These are phyloP conservation scores for Pseudogymnoascus sp. DNA, from an alignment of 2,329 filamentous ascomycete species.

Conservation along the genomic window DNA sequence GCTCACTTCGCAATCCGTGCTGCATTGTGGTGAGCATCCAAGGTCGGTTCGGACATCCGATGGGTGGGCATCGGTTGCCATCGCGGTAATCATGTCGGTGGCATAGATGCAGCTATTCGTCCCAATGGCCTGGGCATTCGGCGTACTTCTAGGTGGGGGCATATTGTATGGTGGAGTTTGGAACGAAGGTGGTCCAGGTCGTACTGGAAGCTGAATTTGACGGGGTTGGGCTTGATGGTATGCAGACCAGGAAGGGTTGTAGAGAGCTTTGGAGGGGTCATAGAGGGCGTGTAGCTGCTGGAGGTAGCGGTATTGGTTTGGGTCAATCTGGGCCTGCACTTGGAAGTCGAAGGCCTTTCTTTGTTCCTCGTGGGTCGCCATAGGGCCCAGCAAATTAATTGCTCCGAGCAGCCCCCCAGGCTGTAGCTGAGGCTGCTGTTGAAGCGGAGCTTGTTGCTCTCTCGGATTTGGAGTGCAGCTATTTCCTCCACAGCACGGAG, in stretches of 20 bases:
- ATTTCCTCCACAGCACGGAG: neutral
- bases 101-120: constrained; percentile 31
- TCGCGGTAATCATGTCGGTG: constrained; percentile 36
- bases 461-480: neutral
- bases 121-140: neutral
- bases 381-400: neutral
- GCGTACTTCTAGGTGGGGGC: neutral
- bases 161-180: neutral
- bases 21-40: constrained; percentile 27
- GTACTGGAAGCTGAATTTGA: neutral
- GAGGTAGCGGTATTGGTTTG: neutral
- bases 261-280: neutral
- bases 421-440: neutral
- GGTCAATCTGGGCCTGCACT: neutral
- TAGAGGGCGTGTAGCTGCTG: neutral
- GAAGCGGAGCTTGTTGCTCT: neutral
- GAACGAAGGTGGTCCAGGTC: neutral
- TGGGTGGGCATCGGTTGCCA: constrained; percentile 31
- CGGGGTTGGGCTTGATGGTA: neutral
- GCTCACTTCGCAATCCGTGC: constrained; percentile 34
- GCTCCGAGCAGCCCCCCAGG: neutral
- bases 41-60: constrained; percentile 32
- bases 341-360: neutral
- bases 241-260: neutral
- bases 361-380: neutral